phyloP scores from a whole-genome alignment of 371 early-diverging fungal genomes.

The Neoconidiobolus thromboides region DNA sequence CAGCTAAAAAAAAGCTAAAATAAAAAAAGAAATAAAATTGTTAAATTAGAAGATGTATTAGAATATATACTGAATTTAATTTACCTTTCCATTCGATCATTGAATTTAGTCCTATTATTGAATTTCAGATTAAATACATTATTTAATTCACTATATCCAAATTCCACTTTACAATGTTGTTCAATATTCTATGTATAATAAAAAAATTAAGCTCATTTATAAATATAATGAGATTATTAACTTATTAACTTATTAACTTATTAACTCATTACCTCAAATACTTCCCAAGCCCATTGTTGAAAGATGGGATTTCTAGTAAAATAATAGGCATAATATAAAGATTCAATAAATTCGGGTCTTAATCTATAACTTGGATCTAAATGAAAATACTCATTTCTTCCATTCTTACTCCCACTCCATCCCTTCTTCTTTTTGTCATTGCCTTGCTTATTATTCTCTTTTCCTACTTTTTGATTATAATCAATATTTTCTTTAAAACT shows the following conservation, averaged over 20 bases:
- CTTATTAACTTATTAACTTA: neutral
- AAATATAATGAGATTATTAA: conserved; percentile 17
- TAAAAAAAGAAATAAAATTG: neutral
- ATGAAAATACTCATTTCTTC: too few species aligned
- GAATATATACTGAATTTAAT: too few species aligned
- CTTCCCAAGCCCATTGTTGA: conserved; percentile 49
- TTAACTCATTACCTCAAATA: neutral
- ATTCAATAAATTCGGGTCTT: conserved; percentile 45
- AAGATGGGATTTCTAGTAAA: conserved; percentile 50
- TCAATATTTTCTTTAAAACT: neutral
- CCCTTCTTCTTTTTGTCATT: too few species aligned
- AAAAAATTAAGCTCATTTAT: too few species aligned
- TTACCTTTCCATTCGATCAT: conserved; percentile 12
- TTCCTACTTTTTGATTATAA: neutral
- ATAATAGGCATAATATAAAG: conserved; percentile 50
- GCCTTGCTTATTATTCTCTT: too few species aligned
- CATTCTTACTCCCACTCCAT: too few species aligned
- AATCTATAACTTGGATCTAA: neutral
- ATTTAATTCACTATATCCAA: conserved; percentile 38
- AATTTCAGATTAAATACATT: conserved; percentile 23
- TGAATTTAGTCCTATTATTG: conserved; percentile 4
- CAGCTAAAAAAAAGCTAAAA: conserved; percentile 45
- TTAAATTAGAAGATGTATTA: neutral
- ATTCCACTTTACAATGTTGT: conserved; percentile 27
- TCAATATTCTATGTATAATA: conserved; percentile 25